phyloP scores from a whole-genome alignment of 768 basidiomycete species.

The Porpolomopsis calyptriformis region DNA sequence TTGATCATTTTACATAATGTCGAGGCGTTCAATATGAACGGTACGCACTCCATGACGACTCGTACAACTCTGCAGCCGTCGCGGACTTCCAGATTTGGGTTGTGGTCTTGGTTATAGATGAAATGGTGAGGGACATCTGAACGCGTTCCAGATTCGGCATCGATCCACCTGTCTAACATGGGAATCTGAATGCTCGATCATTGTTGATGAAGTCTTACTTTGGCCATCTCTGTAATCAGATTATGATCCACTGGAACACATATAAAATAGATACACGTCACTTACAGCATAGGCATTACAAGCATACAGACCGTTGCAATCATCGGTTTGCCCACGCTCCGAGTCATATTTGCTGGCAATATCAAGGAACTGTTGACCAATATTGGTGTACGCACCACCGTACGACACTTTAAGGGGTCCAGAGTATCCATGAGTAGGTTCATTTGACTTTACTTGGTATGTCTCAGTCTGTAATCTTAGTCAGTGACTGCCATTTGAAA shows the following conservation, averaged over 20 bases:
- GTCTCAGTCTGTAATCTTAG: conserved; percentile 28
- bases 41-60: conserved; percentile 38
- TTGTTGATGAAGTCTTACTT: conserved; percentile 27
- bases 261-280: background rate
- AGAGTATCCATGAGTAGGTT: conserved; percentile 33
- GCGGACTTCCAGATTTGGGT: conserved; percentile 33
- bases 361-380: conserved; percentile 37
- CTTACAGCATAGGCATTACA: conserved; percentile 8
- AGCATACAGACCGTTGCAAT: conserved; percentile 31
- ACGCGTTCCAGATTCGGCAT: conserved; percentile 38
- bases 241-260: background rate
- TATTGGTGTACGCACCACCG: conserved; percentile 26
- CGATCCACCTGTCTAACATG: conserved; percentile 38
- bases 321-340: conserved; percentile 32
- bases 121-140: conserved; percentile 47
- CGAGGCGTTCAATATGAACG: background rate
- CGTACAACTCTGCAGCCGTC: conserved; percentile 34
- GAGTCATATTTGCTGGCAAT: conserved; percentile 39
- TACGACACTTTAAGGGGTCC: conserved; percentile 44
- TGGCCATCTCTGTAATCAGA: conserved; percentile 35
- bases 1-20: background rate
- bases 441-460: conserved; percentile 20
- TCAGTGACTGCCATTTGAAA: background rate
- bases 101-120: conserved; percentile 36
- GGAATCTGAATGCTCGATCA: background rate